Evolutionary conservation across 1,139 yeast species (phyloP), one percentile per base, ranked within the genome.

Genomic region (Yamadazyma sp.): DNA sequence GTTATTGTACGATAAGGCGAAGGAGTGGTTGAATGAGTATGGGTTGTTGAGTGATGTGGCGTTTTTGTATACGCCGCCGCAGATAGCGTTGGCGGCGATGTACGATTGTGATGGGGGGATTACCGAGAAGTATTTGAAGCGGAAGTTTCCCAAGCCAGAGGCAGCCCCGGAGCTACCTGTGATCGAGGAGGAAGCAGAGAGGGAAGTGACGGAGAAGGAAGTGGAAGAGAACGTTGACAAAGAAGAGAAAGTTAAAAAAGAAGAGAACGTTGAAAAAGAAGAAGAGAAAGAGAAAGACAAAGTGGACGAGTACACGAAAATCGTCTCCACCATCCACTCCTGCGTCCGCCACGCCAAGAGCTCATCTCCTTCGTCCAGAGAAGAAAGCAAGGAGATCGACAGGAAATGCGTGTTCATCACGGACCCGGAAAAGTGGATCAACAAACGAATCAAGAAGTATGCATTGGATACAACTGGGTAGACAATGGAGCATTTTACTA

Each of bases 61-160:
- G 12, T 90, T 88, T 51, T 65, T 81, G 24, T 92, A 68, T 59
- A 82, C 97, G 0, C 98, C 98, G 2, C 96, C 98, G 1, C 98
- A 92, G 53, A 86, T 92, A 27, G 96, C 97, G 0, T 66, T 92
- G 40, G 95, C 97, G 0, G 88, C 94, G 6, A 70, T 90, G 59
- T 78, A 82, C 59, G 73, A 73, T 35, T 76, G 74, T 16, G 86
- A 89, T 57, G 78, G 72, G 46, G 76, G 73, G n/a, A 61, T 86
- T 21, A 77, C 86, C 1, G 78, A 76, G 41, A 68, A 76, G 47
- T 92, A 92, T 59, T 62, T 90, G 46, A 73, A 73, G 40, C 64
- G 70, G 51, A 85, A 85, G 57, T 69, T 41, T 25, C 8, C 37
- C n/a, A n/a, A n/a, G n/a, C n/a, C n/a, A n/a, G n/a, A 33, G 12